These are phyloP conservation scores for Jaapia argillacea DNA, from an alignment of 768 basidiomycete species.

Conservation along the genomic window DNA sequence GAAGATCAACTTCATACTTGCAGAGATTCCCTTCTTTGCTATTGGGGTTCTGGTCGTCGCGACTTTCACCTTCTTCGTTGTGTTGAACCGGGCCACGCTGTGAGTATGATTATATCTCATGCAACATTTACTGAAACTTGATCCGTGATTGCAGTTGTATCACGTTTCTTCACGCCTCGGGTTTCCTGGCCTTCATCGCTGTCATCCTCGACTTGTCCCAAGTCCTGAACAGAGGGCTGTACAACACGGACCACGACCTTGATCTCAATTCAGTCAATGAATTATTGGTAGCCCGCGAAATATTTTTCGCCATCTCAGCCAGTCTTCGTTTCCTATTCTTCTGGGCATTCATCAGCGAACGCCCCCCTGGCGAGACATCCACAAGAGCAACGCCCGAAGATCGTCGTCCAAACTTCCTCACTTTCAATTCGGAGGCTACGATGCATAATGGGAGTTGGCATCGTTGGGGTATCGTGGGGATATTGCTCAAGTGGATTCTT, in stretches of 20 bases:
- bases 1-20: too few relatives aligned
- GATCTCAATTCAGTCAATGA: slow-evolving; percentile 20
- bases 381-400: slow-evolving; percentile 7
- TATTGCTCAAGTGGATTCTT: slow-evolving; percentile 39
- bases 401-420: slow-evolving; percentile 9
- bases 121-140: neutral
- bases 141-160: slow-evolving; percentile 17
- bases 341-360: slow-evolving; percentile 54
- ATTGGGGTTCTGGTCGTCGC: slow-evolving; percentile 19
- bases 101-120: slow-evolving; percentile 4
- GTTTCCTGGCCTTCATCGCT: slow-evolving; percentile 50
- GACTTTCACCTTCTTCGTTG: slow-evolving; percentile 15
- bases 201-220: slow-evolving; percentile 54
- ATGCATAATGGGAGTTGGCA: slow-evolving; percentile 55
- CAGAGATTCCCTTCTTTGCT: slow-evolving; percentile 18
- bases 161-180: slow-evolving; percentile 45
- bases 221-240: slow-evolving; percentile 31
- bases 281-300: slow-evolving; percentile 45
- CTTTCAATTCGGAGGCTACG: slow-evolving; percentile 9
- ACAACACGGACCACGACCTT: slow-evolving; percentile 13
- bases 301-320: slow-evolving; percentile 43
- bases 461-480: slow-evolving; percentile 51
- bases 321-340: slow-evolving; percentile 56
- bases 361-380: slow-evolving; percentile 35
- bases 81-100: slow-evolving; percentile 11